Evolutionary conservation across 1,139 yeast genomes (phyloP), one percentile per base, ranked within the genome.

Genomic region (Zygosaccharomyces pseudobailii): DNA sequence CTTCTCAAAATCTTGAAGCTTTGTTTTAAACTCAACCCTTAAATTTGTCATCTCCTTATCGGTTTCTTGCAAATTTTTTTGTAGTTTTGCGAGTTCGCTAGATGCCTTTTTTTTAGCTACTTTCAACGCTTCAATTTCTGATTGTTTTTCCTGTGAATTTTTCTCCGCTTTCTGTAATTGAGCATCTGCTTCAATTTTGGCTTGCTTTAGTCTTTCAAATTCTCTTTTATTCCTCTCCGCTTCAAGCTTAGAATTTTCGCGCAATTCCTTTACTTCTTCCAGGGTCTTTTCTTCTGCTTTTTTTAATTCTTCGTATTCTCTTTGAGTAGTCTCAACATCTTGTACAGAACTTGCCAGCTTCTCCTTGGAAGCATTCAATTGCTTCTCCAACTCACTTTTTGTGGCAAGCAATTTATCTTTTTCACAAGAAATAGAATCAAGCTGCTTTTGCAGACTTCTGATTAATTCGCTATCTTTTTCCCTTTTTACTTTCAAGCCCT

Each of bases 1-100:
- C 36, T 67, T 70, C 48, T 78, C 82, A 46, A 79, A 72, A 40
- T 74, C 82, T 42, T 66, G 56, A 0, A 58, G 57, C 50, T 73
- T 78, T 13, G 50, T 43, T 22, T 66, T 65, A n/a, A 73, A 45
- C 5, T 65, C 60, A 1, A 53, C 54, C 23, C 61, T 59, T 44
- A 66, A 43, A 1, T 49, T 27, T 22, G 47, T 49, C 2, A 67
- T 43, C 33, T 70, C 52, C 13, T 37, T 44, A 20, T 39, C 31
- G 6, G 30, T 20, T 30, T 33, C 17, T 40, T 40, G 19, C 13
- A 36, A 40, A 32, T 17, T 49, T 43, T 8, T 34, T 33, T 36
- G 40, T 32, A 13, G 13, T 25, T 20, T 39, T 17, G 19, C 28
- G 33, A 40, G 43, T 31, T 40, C 36, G 21, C 21, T 13, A 19